Conservation (phyloP, 1,139 yeast genomes). For the Yamadazyma atlantica region DNA sequence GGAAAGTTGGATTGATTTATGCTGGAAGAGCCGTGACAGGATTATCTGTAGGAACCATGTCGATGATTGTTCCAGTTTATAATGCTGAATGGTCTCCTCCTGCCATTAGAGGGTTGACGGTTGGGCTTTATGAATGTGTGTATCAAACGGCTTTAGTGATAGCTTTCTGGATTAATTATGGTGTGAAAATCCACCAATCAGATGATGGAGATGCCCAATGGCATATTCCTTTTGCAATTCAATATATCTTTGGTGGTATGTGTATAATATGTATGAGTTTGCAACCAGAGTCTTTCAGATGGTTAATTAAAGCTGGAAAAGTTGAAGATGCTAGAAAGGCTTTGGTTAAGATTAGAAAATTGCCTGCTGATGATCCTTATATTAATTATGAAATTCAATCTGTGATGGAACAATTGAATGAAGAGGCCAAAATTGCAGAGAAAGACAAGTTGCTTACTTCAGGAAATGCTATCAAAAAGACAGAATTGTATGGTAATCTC, state of each 20-base stretch:
- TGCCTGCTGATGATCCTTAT: constrained; percentile 31
- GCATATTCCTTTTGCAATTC: constrained; percentile 46
- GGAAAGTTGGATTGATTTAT: constrained; percentile 32
- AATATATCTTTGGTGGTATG: constrained; percentile 41
- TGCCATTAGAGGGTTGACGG: constrained; percentile 40
- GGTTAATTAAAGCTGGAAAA: constrained; percentile 35
- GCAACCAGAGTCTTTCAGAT: constrained; percentile 50
- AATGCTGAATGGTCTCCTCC: constrained; percentile 43
- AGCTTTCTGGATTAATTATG: constrained; percentile 47
- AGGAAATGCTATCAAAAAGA: constrained; percentile 22
- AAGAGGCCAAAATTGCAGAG: constrained; percentile 17
- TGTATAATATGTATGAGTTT: constrained; percentile 36
- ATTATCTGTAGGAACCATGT: constrained; percentile 40
- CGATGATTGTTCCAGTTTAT: constrained; percentile 43
- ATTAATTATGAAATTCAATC: constrained; percentile 25
- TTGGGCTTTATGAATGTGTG: constrained; percentile 41
- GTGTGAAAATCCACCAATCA: constrained; percentile 32
- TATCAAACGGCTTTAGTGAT: constrained; percentile 46
- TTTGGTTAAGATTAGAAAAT: constrained; percentile 38
- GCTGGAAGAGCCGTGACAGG: constrained; percentile 45
- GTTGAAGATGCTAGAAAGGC: constrained; percentile 33
- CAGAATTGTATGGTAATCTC: constrained; percentile 12
- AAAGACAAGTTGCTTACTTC: constrained; percentile 18
- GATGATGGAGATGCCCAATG: constrained; percentile 30
- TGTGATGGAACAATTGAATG: constrained; percentile 26